Conservation (phyloP, 345 rosid genomes). For the Dipteronia sinensis region DNA sequence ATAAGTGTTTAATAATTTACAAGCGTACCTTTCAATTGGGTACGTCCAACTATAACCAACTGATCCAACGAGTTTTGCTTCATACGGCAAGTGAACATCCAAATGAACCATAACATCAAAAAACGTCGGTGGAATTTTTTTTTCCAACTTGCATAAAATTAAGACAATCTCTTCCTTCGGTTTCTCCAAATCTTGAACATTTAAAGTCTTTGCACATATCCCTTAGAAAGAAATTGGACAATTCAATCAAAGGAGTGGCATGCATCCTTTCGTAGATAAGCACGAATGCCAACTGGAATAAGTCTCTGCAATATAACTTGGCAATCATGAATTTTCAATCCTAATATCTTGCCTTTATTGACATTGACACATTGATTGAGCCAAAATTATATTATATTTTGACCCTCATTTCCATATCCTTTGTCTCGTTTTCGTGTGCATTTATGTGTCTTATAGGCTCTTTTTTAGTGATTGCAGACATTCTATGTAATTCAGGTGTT, state of each 20-base stretch:
- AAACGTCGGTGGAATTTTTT: background rate
- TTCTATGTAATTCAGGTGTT: no score
- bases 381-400: no score
- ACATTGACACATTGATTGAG: no score
- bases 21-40: background rate
- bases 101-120: slow-evolving; percentile 21
- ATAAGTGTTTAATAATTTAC: background rate
- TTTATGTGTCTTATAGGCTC: no score
- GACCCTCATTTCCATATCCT: no score
- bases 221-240: background rate
- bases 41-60: slow-evolving; percentile 7
- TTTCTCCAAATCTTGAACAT: background rate
- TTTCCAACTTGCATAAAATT: slow-evolving; percentile 5
- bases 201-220: background rate
- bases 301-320: background rate
- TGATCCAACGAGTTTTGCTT: background rate
- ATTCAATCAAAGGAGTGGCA: no score
- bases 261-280: background rate
- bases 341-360: background rate
- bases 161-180: background rate
- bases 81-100: background rate
- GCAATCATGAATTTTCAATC: background rate
- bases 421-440: no score
- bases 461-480: no score
- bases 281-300: background rate